Evolutionary conservation across 2,329 filamentous ascomycete genomes (phyloP).

Genomic region (Ceratocystis alfenasii): DNA sequence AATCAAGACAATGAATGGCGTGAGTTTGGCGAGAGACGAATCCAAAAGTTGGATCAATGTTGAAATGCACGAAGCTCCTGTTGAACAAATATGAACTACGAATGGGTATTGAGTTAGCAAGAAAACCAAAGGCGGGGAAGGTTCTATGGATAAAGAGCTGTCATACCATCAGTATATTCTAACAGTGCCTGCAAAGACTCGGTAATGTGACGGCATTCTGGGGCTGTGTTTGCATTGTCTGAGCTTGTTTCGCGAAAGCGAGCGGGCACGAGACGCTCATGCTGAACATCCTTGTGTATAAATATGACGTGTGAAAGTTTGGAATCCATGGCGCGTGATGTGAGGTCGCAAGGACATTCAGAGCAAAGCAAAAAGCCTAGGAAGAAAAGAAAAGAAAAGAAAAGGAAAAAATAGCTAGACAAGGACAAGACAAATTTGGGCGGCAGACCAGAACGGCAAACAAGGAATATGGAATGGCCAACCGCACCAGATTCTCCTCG

Average conservation of each 20-base stretch:
- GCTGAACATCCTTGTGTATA: slow-evolving; percentile 42
- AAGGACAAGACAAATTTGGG: slow-evolving; percentile 4
- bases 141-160: slow-evolving; percentile 15
- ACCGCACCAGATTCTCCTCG: slow-evolving; percentile 15
- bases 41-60: slow-evolving; percentile 41
- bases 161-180: slow-evolving; percentile 45
- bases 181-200: slow-evolving; percentile 39
- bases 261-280: slow-evolving; percentile 35
- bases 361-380: not conserved
- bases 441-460: slow-evolving; percentile 16
- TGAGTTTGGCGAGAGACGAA: slow-evolving; percentile 31
- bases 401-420: not conserved
- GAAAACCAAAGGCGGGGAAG: not conserved
- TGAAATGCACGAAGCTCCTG: slow-evolving; percentile 42
- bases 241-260: slow-evolving; percentile 24
- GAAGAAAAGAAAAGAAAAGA: slow-evolving; percentile 33
- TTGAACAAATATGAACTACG: slow-evolving; percentile 43
- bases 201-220: slow-evolving; percentile 33
- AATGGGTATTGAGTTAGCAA: slow-evolving; percentile 24
- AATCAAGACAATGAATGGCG: slow-evolving; percentile 46
- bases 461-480: slow-evolving; percentile 11
- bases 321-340: slow-evolving; percentile 41
- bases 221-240: slow-evolving; percentile 27
- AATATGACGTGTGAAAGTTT: slow-evolving; percentile 48
- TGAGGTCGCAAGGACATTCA: slow-evolving; percentile 31